phyloP scores from a whole-genome alignment of 371 early-diverging fungal genomes.

The Apophysomyces trapeziformis region DNA sequence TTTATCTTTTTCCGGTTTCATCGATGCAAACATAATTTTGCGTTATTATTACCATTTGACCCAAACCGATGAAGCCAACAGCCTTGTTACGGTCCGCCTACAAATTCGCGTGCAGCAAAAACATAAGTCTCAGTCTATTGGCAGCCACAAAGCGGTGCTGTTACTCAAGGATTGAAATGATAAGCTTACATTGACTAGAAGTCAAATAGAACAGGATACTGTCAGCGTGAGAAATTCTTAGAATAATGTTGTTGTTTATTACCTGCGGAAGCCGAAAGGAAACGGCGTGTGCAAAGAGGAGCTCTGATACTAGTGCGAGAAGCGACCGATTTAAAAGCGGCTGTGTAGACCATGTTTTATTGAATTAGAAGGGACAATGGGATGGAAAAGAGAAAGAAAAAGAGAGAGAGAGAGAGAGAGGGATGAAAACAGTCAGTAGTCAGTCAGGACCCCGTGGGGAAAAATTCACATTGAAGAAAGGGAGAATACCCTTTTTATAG shows the following conservation, averaged over 20 bases:
- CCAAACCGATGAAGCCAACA: constrained; percentile 94
- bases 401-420: background rate
- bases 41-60: constrained; percentile 82
- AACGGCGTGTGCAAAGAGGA: constrained; percentile 2
- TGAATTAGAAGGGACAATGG: background rate
- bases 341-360: background rate
- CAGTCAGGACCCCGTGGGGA: constrained; percentile 6
- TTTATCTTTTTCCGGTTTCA: no score
- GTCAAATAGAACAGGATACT: background rate
- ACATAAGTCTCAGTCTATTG: no score
- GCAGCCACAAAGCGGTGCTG: no score
- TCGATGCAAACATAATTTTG: background rate
- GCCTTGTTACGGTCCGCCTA: constrained; percentile 39
- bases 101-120: background rate
- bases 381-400: constrained; percentile 11
- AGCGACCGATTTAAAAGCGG: background rate
- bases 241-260: background rate
- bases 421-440: no score
- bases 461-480: background rate
- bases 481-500: background rate
- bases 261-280: constrained; percentile 5
- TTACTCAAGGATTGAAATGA: background rate
- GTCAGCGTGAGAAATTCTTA: background rate
- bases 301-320: background rate
- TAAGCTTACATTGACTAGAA: constrained; percentile 1